Conservation (phyloP, 768 basidiomycete species). For the Mycena maculata region DNA sequence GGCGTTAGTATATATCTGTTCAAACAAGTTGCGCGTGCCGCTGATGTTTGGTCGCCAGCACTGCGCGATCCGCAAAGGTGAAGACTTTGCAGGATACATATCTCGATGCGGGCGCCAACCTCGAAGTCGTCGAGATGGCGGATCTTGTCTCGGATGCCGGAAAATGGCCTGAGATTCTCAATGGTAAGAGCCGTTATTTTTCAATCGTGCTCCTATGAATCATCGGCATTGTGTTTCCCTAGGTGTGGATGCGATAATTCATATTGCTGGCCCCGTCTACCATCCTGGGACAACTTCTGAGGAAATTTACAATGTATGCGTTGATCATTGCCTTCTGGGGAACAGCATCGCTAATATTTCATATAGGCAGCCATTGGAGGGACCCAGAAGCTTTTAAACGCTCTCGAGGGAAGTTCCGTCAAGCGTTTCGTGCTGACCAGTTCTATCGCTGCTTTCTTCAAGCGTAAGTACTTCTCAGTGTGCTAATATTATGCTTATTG, state of each 20-base stretch:
- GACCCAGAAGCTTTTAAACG: slow-evolving; percentile 41
- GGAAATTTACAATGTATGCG: slow-evolving; percentile 15
- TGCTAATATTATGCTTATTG: neutral
- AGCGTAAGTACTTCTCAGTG: neutral
- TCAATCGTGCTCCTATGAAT: neutral
- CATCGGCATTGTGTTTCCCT: neutral
- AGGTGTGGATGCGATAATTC: slow-evolving; percentile 28
- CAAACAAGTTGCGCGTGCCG: neutral
- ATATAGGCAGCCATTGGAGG: slow-evolving; percentile 40
- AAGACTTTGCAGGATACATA: neutral
- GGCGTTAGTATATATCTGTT: neutral
- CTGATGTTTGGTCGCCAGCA: neutral
- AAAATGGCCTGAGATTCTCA: neutral
- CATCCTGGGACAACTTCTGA: slow-evolving; percentile 9
- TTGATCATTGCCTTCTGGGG: neutral
- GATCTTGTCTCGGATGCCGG: neutral
- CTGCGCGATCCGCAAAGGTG: neutral
- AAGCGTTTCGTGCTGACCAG: slow-evolving; percentile 40
- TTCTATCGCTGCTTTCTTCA: slow-evolving; percentile 33
- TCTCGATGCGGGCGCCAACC: neutral
- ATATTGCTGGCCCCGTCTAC: slow-evolving; percentile 26
- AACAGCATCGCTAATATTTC: neutral
- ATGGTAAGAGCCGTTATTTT: neutral
- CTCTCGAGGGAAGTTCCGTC: slow-evolving; percentile 38
- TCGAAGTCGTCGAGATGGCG: slow-evolving; percentile 22